Conservation (phyloP, 306 rosid species). For the Prunus dulcis region DNA sequence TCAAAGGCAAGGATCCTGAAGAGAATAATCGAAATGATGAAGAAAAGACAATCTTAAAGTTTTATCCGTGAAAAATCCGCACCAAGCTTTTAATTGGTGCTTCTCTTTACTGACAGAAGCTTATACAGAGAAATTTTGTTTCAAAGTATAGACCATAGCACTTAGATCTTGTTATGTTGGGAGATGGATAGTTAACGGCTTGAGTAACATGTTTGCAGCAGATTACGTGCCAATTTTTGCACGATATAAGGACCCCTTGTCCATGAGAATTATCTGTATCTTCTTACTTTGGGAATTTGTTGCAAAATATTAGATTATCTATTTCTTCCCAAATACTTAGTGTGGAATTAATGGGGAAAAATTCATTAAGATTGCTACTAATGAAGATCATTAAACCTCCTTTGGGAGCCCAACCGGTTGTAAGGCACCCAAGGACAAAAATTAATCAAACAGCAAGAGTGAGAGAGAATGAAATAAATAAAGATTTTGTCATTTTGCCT, state of each 20-base stretch:
- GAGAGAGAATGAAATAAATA: conserved; percentile 19
- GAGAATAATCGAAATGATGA: conserved; percentile 59
- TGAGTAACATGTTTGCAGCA: neutral
- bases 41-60: conserved; percentile 55
- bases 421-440: neutral
- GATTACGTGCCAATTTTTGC: conserved; percentile 7
- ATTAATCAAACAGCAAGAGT: neutral
- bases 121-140: conserved; percentile 5
- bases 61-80: conserved; percentile 40
- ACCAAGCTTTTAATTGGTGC: conserved; percentile 43
- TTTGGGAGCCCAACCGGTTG: neutral
- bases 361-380: neutral
- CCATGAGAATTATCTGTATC: neutral
- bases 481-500: conserved; percentile 14
- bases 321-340: no score
- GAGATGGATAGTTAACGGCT: neutral
- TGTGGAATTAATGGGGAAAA: neutral
- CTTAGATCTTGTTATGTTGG: conserved; percentile 12
- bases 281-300: neutral
- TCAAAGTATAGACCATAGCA: neutral
- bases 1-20: conserved; percentile 37
- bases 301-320: neutral
- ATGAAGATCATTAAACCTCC: neutral
- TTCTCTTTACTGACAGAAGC: conserved; percentile 12
- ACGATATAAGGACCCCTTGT: neutral